Evolutionary conservation across 345 rosid species (phyloP), one percentile per base, ranked within the genome.

Genomic region (Eucalyptus curtisii): DNA sequence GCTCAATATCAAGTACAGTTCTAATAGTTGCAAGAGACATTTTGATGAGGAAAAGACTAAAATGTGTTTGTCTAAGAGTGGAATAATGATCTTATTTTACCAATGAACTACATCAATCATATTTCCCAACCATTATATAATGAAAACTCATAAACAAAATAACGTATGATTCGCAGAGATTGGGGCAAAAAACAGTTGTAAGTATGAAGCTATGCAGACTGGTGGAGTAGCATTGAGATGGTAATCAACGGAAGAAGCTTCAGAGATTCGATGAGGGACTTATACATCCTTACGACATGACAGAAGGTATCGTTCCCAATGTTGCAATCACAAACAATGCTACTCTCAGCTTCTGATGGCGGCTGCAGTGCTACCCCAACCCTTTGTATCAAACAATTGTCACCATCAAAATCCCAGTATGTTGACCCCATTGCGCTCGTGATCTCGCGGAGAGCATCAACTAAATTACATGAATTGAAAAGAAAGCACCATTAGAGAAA

Each of bases 371-470:
- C 87, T 68, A 89, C 27, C 19, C 88, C 92, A 48, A 90, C 90
- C 52, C 47, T 89, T 87, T 86, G 89, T 87, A 91, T 87, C 37
- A 82, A 4, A 88, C 96, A 95, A 49, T 91, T 79, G 53, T 91
- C 92, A 33, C 91, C 94, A 86, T 91, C 88, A 79, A 95, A 95
- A 88, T 88, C 91, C 97, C 95, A 94, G 90, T 90, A 47, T 50
- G 71, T 90, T 5, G 92, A 91, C 40, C 97, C 96, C 96, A 95
- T 84, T 25, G 94, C 89, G 88, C n/a, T 90, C 3, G 90, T 90
- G 57, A 94, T 93, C 89, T 93, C 92, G 57, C 89, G 90, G 64
- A 95, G 93, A 85, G 92, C 94, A 90, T 94, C 92, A 90, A 93
- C 96, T 94, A 89, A 31, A 44, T 37, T 48, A 86, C 57, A 76